These are phyloP conservation scores for Sanghuangporus sanghuang DNA, from an alignment of 1,284 basidiomycete species.

Conservation along the genomic window DNA sequence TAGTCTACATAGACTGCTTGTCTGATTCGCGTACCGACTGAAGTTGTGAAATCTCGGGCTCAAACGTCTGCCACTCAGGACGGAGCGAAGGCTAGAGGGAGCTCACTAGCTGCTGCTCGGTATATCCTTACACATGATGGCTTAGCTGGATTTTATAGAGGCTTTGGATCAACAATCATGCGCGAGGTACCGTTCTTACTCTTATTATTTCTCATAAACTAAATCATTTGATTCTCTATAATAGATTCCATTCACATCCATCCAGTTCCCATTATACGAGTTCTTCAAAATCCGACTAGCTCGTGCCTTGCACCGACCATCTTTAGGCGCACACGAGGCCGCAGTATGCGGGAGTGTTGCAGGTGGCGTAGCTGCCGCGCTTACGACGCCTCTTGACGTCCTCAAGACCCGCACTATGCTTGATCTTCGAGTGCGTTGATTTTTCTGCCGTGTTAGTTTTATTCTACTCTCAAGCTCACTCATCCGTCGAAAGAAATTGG, in stretches of 20 bases:
- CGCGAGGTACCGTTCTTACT: constrained; percentile 53
- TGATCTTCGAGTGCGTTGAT: constrained; percentile 60
- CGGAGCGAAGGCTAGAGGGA: constrained; percentile 30
- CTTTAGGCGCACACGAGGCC: constrained; percentile 77
- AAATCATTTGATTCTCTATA: constrained; percentile 6
- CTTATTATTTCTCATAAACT: neutral
- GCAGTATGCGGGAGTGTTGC: constrained; percentile 90
- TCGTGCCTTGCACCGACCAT: constrained; percentile 42
- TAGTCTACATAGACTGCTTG: constrained; percentile 68
- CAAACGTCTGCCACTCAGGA: constrained; percentile 71
- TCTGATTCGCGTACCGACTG: constrained; percentile 89
- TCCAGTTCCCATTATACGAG: constrained; percentile 98
- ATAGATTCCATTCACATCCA: constrained; percentile 94
- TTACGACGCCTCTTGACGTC: constrained; percentile 95
- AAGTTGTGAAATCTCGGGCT: constrained; percentile 86
- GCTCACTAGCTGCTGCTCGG: constrained; percentile 43
- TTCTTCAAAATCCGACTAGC: constrained; percentile 70
- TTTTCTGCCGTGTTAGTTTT: neutral
- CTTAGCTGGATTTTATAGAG: constrained; percentile 69
- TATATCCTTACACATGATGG: constrained; percentile 56
- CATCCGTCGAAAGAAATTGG: constrained; percentile 37
- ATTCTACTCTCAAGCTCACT: neutral
- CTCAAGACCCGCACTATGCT: constrained; percentile 98
- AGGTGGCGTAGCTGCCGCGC: constrained; percentile 83
- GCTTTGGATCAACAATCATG: constrained; percentile 75